These are phyloP conservation scores for Borealophlyctis nickersoniae DNA, from an alignment of 192 early-diverging fungal species.

Conservation along the genomic window DNA sequence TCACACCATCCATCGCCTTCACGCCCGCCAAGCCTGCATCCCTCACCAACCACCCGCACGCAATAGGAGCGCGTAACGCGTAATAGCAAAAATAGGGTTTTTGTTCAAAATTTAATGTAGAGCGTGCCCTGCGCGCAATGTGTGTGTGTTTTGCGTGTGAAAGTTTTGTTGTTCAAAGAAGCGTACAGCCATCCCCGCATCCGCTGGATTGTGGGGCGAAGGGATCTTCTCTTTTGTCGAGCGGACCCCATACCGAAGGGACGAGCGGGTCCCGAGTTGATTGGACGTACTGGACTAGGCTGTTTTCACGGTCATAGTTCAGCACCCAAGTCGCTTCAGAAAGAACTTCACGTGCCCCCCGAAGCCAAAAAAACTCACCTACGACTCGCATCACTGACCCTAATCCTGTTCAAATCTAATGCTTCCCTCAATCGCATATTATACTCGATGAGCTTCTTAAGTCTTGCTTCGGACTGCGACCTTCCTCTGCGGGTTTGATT, in stretches of 20 bases:
- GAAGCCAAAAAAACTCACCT: background rate
- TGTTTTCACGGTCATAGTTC: background rate
- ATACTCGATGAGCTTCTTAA: background rate
- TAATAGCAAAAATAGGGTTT: no score
- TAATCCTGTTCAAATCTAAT: background rate
- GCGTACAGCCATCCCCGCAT: no score
- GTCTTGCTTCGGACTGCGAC: background rate
- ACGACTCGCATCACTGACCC: background rate
- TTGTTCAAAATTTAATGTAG: no score
- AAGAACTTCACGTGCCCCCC: background rate
- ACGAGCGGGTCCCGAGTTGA: background rate
- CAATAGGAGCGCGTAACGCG: no score
- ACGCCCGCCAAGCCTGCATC: no score
- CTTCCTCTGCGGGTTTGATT: background rate
- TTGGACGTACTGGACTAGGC: background rate
- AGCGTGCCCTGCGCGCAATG: no score
- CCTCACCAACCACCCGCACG: no score
- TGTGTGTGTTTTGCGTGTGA: no score
- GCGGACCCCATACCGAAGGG: background rate
- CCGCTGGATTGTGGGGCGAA: background rate
- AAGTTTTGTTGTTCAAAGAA: no score
- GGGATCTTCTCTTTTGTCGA: background rate
- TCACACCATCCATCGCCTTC: no score
- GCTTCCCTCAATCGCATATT: background rate
- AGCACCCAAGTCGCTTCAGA: background rate